These are phyloP conservation scores for Pseudogymnoascus sp. DNA, from an alignment of 2,329 filamentous ascomycete species.

Conservation along the genomic window DNA sequence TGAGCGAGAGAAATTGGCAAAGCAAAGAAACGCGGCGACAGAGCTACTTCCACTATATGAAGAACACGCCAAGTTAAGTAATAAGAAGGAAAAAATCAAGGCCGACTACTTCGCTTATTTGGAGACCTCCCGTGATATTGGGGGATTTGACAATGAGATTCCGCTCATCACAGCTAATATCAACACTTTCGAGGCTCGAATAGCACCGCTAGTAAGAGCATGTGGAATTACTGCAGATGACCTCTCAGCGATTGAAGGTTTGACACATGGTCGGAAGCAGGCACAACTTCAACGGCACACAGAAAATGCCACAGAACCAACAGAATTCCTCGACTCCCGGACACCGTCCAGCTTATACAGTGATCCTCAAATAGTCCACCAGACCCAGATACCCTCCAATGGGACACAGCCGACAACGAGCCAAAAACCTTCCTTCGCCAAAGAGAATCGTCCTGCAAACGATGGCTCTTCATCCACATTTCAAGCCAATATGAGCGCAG, in stretches of 20 bases:
- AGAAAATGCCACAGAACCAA: not conserved
- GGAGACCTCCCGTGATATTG: not conserved
- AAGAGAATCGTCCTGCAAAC: not conserved
- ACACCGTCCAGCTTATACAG: constrained; percentile 17
- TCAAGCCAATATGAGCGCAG: not conserved
- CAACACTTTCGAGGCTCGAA: not conserved
- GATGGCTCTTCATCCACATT: not conserved
- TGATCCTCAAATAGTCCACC: constrained; percentile 24
- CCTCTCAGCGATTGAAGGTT: not conserved
- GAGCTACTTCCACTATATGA: not conserved
- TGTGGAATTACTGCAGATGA: not conserved
- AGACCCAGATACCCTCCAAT: constrained; percentile 22
- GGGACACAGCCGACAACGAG: not conserved
- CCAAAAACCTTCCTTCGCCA: not conserved
- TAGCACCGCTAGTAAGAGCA: not conserved
- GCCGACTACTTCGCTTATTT: constrained; percentile 3
- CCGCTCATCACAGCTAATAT: not conserved
- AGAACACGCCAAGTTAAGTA: constrained; percentile 1
- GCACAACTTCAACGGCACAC: not conserved
- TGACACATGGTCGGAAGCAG: not conserved
- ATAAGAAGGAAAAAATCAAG: constrained; percentile 3
- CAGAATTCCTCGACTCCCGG: not conserved
- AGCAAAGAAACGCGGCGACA: constrained; percentile 5
- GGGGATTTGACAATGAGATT: not conserved
- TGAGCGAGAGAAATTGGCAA: not conserved